phyloP scores from a whole-genome alignment of 129 eudicot species.

The Smallanthus sonchifolius region DNA sequence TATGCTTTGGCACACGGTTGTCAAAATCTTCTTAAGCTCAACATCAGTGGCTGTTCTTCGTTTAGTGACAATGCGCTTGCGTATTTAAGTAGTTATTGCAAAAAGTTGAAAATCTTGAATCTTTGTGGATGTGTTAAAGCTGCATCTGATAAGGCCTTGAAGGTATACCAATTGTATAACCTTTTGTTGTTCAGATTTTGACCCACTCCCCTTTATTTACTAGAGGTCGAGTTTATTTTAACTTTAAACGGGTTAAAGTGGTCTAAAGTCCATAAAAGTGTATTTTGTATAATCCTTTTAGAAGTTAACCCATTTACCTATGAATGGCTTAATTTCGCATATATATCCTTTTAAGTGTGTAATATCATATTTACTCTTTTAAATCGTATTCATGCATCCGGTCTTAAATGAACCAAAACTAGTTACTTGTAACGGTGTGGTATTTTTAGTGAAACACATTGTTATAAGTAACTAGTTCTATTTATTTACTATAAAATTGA shows the following conservation, averaged over 20 bases:
- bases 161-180: slow-evolving; percentile 33
- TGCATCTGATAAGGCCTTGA: slow-evolving; percentile 78
- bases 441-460: no score
- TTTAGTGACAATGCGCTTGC: slow-evolving; percentile 72
- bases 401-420: neutral
- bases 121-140: slow-evolving; percentile 92
- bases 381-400: neutral
- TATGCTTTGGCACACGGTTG: slow-evolving; percentile 87
- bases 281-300: no score
- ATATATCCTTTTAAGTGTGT: neutral
- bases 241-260: no score
- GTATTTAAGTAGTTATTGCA: slow-evolving; percentile 54
- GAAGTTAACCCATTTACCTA: neutral
- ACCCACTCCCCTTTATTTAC: neutral
- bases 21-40: slow-evolving; percentile 60
- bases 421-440: neutral
- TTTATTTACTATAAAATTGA: no score
- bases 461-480: neutral
- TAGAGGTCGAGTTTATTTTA: no score
- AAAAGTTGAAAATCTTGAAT: slow-evolving; percentile 61
- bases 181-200: neutral
- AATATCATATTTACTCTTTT: neutral
- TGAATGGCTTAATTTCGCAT: neutral
- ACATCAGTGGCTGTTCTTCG: slow-evolving; percentile 82
- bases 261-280: neutral